phyloP scores from a whole-genome alignment of 2,329 filamentous ascomycete genomes.

The Lecanoromycetidae sp. region DNA sequence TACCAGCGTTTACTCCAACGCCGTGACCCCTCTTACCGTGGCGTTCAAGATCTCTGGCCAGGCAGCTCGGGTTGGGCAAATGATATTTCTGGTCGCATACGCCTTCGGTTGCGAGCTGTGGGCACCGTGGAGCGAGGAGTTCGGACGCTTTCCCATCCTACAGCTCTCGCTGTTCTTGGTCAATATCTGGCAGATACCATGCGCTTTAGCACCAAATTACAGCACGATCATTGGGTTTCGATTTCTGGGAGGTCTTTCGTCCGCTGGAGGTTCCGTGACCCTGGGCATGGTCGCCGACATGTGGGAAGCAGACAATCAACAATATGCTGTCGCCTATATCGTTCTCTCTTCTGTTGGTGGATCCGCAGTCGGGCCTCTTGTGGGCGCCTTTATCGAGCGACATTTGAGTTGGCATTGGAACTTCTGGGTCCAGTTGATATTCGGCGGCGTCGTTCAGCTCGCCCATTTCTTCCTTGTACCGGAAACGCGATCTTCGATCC shows the following conservation, averaged over 20 bases:
- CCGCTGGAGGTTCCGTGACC: slow-evolving; percentile 62
- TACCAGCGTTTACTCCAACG: slow-evolving; percentile 59
- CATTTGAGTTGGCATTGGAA: slow-evolving; percentile 63
- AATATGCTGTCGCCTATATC: slow-evolving; percentile 63
- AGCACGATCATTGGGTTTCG: slow-evolving; percentile 57
- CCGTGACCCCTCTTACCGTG: slow-evolving; percentile 49
- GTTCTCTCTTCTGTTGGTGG: slow-evolving; percentile 71
- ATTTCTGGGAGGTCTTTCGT: slow-evolving; percentile 55
- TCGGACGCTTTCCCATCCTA: slow-evolving; percentile 63
- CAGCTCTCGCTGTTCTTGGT: slow-evolving; percentile 51
- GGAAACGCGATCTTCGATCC: slow-evolving; percentile 63
- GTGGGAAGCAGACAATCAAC: slow-evolving; percentile 58
- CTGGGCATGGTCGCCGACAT: slow-evolving; percentile 65
- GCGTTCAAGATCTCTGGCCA: slow-evolving; percentile 57
- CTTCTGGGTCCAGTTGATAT: slow-evolving; percentile 77
- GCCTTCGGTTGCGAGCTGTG: slow-evolving; percentile 79
- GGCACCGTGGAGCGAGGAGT: slow-evolving; percentile 76
- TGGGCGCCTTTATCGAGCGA: slow-evolving; percentile 66
- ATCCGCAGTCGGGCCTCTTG: slow-evolving; percentile 62
- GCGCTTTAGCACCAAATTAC: slow-evolving; percentile 63
- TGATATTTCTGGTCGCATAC: slow-evolving; percentile 66
- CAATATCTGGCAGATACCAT: slow-evolving; percentile 62
- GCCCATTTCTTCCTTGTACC: slow-evolving; percentile 44
- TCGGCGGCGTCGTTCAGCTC: slow-evolving; percentile 43
- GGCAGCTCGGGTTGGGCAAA: slow-evolving; percentile 58